Evolutionary conservation across 2,329 filamentous ascomycete genomes (phyloP), one percentile per base, ranked within the genome.

Genomic region (Sporothrix phasma): DNA sequence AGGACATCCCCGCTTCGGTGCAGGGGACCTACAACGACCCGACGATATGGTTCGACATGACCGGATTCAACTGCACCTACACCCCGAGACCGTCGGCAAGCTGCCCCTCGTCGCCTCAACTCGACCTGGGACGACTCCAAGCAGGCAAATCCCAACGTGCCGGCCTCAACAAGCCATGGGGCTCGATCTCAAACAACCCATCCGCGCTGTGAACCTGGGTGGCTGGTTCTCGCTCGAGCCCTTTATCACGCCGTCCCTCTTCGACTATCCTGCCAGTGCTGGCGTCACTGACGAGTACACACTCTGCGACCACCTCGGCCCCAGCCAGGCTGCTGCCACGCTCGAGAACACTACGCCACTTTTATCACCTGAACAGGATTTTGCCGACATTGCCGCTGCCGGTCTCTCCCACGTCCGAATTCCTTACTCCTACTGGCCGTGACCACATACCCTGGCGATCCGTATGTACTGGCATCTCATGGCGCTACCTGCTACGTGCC

Each of bases 321-420:
- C 82, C 0, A 78, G 79, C 1, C 83, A 84, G 4, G 84, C 87
- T 2, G 83, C 84, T 37, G 75, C 79, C 2, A 88, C 83, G 0
- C 76, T 97, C 19, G 94, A 99, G 74, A 82, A 89, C 94, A 99
- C 75, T 99, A 99, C 76, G 87, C 92, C 1, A 85, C 84, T 0
- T 99, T 96, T 71, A 86, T 97, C 47, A 92, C 84, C n/a, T 0
- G 90, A 95, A 72, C 79, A 88, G 65, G 92, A 90, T 2, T 96
- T 97, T 74, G 80, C 81, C 64, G 88, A 93, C 45, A 97, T 99
- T 66, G 85, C 86, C 59, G 87, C 85, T 43, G 94, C 94, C 1
- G 94, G 94, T 0, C 84, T 99, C 54, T 94, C 97, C 72, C 94
- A 99, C 73, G 89, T 99, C n/a, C 88, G 94, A 63, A 97, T 99